A percentile compares a stretch with the other conserved stretches of the same genome.
phyloP scores from a whole-genome alignment of 1,139 yeast genomes.

The Hyphopichia pseudoburtonii region DNA sequence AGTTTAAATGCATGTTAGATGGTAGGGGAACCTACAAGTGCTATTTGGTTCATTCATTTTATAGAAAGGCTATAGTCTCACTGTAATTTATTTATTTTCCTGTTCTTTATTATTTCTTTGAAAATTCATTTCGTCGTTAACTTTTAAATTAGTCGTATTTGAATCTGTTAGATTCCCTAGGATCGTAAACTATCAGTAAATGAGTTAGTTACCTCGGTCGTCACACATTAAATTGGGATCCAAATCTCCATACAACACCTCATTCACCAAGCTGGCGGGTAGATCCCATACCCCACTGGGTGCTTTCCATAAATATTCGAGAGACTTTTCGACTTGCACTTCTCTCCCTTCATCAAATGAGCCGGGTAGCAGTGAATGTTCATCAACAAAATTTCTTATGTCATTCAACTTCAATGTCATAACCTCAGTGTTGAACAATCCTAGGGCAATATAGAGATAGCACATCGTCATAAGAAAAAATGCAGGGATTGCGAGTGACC shows the following conservation, averaged over 20 bases:
- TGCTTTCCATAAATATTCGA: conserved; percentile 46
- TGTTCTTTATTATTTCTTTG: too few relatives aligned
- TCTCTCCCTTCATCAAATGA: conserved; percentile 14
- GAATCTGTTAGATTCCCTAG: too few relatives aligned
- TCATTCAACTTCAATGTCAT: conserved; percentile 61
- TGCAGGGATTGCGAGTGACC: conserved; percentile 79
- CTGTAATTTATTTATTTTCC: too few relatives aligned
- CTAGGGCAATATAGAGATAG: conserved; percentile 68
- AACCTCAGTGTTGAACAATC: conserved; percentile 71
- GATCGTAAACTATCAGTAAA: too few relatives aligned
- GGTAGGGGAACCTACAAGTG: too few relatives aligned
- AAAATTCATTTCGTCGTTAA: too few relatives aligned
- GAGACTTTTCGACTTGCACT: conserved; percentile 16
- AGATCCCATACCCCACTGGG: conserved; percentile 86
- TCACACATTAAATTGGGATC: too few relatives aligned
- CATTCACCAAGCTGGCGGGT: conserved; percentile 70
- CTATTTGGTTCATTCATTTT: too few relatives aligned
- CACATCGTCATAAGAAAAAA: conserved; percentile 68
- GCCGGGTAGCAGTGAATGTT: conserved; percentile 54
- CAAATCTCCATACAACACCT: conserved; percentile 50
- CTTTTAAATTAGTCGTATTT: too few relatives aligned
- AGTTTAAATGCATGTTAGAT: too few relatives aligned
- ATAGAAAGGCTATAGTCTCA: too few relatives aligned
- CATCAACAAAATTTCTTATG: conserved; percentile 66
- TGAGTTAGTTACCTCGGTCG: too few relatives aligned